These are phyloP conservation scores for Herpotrichia juniperi DNA, from an alignment of 2,329 filamentous ascomycete species.

Conservation along the genomic window DNA sequence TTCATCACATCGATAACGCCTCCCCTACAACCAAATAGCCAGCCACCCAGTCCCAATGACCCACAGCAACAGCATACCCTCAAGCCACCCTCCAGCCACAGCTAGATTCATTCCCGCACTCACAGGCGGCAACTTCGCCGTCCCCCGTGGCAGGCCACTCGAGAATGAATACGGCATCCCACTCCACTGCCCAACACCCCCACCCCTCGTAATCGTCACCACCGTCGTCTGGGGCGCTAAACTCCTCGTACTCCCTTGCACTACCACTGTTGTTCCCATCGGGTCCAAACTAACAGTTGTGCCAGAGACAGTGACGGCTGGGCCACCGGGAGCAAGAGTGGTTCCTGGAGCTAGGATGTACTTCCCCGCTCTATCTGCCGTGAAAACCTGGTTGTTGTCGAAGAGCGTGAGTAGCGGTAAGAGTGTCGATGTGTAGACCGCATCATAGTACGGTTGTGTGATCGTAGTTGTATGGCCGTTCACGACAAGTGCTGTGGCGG, in stretches of 20 bases:
- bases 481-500: slow-evolving; percentile 45
- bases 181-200: background rate
- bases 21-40: slow-evolving; percentile 21
- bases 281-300: slow-evolving; percentile 38
- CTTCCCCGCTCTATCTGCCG: slow-evolving; percentile 51
- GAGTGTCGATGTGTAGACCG: slow-evolving; percentile 26
- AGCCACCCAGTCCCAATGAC: slow-evolving; percentile 20
- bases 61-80: slow-evolving; percentile 17
- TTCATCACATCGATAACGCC: background rate
- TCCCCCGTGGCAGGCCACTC: slow-evolving; percentile 2
- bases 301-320: slow-evolving; percentile 39
- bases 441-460: slow-evolving; percentile 17
- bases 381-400: slow-evolving; percentile 42
- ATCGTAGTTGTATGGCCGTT: slow-evolving; percentile 35
- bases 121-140: background rate
- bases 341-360: slow-evolving; percentile 48
- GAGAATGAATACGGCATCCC: background rate
- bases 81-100: slow-evolving; percentile 14
- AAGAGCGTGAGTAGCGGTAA: slow-evolving; percentile 41
- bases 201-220: slow-evolving; percentile 12
- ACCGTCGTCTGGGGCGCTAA: slow-evolving; percentile 29
- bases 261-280: slow-evolving; percentile 31
- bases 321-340: slow-evolving; percentile 45
- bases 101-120: background rate
- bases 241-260: slow-evolving; percentile 29